A percentile compares a stretch with the other conserved stretches of the same genome.
Conservation (phyloP, 1,284 basidiomycete genomes). For the Rhizopogon parksii region DNA sequence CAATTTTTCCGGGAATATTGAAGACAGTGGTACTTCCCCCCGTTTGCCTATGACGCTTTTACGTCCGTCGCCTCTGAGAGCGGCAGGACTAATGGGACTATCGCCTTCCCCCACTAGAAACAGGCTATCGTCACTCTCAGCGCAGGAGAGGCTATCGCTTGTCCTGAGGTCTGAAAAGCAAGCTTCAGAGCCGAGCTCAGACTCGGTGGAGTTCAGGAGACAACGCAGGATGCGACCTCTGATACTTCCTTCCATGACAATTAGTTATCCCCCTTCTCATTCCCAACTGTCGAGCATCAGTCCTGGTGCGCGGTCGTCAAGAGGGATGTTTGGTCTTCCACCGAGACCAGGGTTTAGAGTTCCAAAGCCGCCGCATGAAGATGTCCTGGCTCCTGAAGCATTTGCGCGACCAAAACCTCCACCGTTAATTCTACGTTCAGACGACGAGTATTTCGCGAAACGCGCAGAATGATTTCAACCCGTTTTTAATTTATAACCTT, state of each 20-base stretch:
- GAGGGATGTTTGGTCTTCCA: conserved; percentile 17
- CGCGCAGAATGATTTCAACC: conserved; percentile 15
- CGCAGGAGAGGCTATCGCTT: background rate
- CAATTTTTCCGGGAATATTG: background rate
- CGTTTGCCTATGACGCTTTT: background rate
- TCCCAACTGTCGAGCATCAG: background rate
- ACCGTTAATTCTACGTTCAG: conserved; percentile 25
- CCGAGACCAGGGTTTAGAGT: conserved; percentile 29
- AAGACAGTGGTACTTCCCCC: background rate
- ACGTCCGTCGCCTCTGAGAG: background rate
- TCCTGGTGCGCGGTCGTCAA: conserved; percentile 1
- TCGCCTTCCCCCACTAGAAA: conserved; percentile 4
- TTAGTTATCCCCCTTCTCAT: background rate
- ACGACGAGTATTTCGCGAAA: conserved; percentile 7
- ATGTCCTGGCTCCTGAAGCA: conserved; percentile 27
- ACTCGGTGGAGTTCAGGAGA: too few species aligned
- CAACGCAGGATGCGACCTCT: conserved; percentile 4
- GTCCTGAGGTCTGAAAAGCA: background rate
- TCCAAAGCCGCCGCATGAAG: conserved; percentile 23
- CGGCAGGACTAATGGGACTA: background rate
- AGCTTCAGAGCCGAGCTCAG: background rate
- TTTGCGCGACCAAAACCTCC: conserved; percentile 42
- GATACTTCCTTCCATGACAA: conserved; percentile 2
- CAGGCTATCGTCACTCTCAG: conserved; percentile 3
- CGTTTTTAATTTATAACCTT: background rate